phyloP scores from a whole-genome alignment of 441 rosid species.

The Populus hybrid region DNA sequence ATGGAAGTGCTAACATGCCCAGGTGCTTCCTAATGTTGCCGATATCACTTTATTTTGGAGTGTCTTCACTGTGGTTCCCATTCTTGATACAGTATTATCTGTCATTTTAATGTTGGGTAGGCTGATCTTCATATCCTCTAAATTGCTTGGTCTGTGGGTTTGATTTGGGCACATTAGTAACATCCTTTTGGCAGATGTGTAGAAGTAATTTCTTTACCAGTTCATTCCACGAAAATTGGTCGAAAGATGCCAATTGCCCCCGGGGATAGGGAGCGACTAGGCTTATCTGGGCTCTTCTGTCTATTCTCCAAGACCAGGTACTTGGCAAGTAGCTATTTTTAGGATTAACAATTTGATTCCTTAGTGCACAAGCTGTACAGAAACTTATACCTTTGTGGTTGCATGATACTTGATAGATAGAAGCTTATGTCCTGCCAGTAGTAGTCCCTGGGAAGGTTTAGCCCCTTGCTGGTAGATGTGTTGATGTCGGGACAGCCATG shows the following conservation, averaged over 20 bases:
- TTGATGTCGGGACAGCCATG: too few relatives aligned
- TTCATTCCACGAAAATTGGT: too few relatives aligned
- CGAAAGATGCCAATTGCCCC: not conserved
- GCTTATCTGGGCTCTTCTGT: not conserved
- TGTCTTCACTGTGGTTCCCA: conserved; percentile 71
- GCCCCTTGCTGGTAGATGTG: too few relatives aligned
- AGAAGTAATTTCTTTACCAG: too few relatives aligned
- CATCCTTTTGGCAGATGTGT: too few relatives aligned
- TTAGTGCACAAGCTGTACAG: too few relatives aligned
- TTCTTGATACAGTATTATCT: conserved; percentile 84
- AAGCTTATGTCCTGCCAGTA: too few relatives aligned
- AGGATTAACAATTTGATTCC: too few relatives aligned
- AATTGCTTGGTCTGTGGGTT: not conserved
- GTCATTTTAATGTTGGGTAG: conserved; percentile 76
- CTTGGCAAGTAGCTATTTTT: not conserved
- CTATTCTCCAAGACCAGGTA: not conserved
- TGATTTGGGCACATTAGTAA: too few relatives aligned
- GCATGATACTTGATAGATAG: too few relatives aligned
- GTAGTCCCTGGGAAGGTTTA: too few relatives aligned
- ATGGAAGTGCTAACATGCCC: conserved; percentile 62
- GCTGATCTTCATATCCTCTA: not conserved
- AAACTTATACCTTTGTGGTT: too few relatives aligned
- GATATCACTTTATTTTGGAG: conserved; percentile 65
- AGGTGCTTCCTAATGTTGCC: conserved; percentile 59
- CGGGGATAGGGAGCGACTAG: not conserved